Evolutionary conservation across 2,329 filamentous ascomycete genomes (phyloP).

Genomic region (Penicillium paneum): DNA sequence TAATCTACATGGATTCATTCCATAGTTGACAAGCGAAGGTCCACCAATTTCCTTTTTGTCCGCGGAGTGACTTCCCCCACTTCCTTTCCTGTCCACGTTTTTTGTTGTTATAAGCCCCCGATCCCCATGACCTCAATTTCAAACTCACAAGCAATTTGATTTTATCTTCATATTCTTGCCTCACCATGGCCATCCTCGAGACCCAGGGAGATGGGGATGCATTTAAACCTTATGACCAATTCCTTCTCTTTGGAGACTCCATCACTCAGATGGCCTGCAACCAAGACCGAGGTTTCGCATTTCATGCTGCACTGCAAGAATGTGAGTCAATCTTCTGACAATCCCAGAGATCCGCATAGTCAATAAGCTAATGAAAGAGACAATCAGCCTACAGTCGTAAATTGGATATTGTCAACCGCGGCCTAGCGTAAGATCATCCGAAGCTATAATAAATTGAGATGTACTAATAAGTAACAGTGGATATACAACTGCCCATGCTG

Average conservation of each 20-base stretch:
- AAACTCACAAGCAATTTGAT: neutral
- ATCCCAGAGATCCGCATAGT: neutral
- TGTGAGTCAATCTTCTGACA: slow-evolving; percentile 48
- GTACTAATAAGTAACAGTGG: slow-evolving; percentile 50
- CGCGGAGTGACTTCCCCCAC: slow-evolving; percentile 10
- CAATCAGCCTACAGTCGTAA: slow-evolving; percentile 68
- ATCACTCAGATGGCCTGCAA: slow-evolving; percentile 69
- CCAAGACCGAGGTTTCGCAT: slow-evolving; percentile 66
- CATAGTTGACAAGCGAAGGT: neutral
- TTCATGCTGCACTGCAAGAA: slow-evolving; percentile 67
- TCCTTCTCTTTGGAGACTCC: slow-evolving; percentile 86
- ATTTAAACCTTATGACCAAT: slow-evolving; percentile 60
- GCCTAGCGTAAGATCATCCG: slow-evolving; percentile 57
- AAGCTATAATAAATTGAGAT: slow-evolving; percentile 1
- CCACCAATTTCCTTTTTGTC: slow-evolving; percentile 16
- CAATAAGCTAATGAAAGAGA: slow-evolving; percentile 10
- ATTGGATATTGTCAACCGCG: slow-evolving; percentile 83
- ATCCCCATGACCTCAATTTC: neutral
- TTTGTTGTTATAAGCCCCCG: neutral
- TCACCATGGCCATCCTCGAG: neutral
- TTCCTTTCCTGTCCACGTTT: neutral
- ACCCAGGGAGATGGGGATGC: neutral
- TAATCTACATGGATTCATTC: neutral
- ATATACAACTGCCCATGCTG: slow-evolving; percentile 74
- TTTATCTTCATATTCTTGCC: neutral